Conservation (phyloP, 2,329 filamentous ascomycete species). For the Metarhizium anisopliae region DNA sequence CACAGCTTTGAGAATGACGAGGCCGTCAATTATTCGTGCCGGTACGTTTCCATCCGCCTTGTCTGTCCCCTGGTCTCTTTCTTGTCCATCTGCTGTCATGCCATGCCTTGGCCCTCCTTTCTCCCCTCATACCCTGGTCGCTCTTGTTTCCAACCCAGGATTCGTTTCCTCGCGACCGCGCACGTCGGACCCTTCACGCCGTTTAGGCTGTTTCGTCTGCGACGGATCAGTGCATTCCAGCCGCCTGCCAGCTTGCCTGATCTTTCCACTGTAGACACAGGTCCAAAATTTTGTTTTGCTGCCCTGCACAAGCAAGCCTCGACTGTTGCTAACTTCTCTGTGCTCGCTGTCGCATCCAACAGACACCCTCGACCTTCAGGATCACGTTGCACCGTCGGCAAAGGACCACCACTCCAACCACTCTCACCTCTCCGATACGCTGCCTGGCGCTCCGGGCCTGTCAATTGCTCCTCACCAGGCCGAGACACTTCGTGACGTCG, state of each 20-base stretch:
- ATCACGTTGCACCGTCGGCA: conserved; percentile 71
- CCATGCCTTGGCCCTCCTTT: background rate
- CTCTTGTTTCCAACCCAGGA: conserved; percentile 4
- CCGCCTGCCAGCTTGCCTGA: conserved; percentile 5
- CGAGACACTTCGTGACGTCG: conserved; percentile 70
- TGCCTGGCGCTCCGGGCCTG: conserved; percentile 37
- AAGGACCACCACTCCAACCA: conserved; percentile 56
- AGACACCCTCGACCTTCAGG: conserved; percentile 96
- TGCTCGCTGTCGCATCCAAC: background rate
- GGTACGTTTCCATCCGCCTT: conserved; percentile 36
- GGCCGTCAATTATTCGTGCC: conserved; percentile 51
- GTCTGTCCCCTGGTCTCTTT: background rate
- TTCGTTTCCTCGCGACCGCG: conserved; percentile 7
- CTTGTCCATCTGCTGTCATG: background rate
- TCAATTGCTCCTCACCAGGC: conserved; percentile 74
- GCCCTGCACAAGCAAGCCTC: conserved; percentile 1
- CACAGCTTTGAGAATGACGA: conserved; percentile 35
- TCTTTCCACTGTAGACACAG: background rate
- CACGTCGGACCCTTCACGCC: background rate
- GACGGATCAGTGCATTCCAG: conserved; percentile 14
- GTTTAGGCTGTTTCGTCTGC: background rate
- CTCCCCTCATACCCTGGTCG: background rate
- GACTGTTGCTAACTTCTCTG: conserved; percentile 4
- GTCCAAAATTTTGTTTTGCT: background rate
- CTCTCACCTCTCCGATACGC: conserved; percentile 10